phyloP scores from a whole-genome alignment of 2,329 filamentous ascomycete species.

The Talaromyces islandicus region DNA sequence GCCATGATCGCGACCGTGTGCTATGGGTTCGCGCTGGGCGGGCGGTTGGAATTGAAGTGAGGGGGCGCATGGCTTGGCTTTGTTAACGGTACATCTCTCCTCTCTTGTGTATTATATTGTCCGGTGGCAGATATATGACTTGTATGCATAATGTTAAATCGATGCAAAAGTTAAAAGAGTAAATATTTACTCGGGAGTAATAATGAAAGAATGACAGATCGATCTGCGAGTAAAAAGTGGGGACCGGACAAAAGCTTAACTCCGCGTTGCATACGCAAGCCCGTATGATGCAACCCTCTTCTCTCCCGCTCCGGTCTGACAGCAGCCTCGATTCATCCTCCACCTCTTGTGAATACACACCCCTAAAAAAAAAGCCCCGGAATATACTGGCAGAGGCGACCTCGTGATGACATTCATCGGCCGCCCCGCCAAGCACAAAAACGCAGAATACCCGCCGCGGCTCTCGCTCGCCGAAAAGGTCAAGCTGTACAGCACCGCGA shows the following conservation, averaged over 20 bases:
- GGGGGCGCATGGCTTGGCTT: not conserved
- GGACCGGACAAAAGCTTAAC: not conserved
- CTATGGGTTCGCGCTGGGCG: slow-evolving; percentile 23
- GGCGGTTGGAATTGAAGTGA: slow-evolving; percentile 8
- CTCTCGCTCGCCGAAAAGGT: not conserved
- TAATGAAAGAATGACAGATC: not conserved
- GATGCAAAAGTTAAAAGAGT: too few species aligned
- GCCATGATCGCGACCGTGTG: slow-evolving; percentile 25
- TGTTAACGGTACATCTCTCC: not conserved
- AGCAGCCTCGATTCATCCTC: not conserved
- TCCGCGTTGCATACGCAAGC: not conserved
- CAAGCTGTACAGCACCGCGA: slow-evolving; percentile 19
- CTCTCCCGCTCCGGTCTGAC: not conserved
- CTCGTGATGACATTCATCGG: not conserved
- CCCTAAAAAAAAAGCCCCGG: not conserved
- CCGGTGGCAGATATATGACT: not conserved
- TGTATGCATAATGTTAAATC: not conserved
- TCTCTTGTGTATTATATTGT: not conserved
- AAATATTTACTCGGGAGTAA: not conserved
- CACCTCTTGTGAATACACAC: not conserved
- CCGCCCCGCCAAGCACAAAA: not conserved
- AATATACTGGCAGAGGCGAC: not conserved
- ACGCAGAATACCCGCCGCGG: not conserved
- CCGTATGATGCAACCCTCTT: not conserved
- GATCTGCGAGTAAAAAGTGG: not conserved